These are phyloP conservation scores for Trichophyton mentagrophytes DNA, from an alignment of 2,329 filamentous ascomycete species.

Conservation along the genomic window DNA sequence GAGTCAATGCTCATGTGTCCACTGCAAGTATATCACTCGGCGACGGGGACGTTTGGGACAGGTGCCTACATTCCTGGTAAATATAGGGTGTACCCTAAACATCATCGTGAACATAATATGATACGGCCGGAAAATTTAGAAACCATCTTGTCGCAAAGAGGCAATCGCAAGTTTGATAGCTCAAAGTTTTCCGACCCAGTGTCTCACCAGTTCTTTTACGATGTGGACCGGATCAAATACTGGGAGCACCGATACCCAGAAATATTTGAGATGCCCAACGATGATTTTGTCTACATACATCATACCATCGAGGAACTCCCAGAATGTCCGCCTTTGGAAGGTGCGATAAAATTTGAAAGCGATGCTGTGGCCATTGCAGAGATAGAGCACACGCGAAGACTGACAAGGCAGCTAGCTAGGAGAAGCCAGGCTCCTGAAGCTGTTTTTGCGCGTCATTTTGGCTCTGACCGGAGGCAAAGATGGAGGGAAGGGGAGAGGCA, in stretches of 20 bases:
- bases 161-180: constrained; percentile 12
- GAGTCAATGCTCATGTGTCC: constrained; percentile 27
- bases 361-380: constrained; percentile 6
- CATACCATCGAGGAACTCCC: constrained; percentile 24
- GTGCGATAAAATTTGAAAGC: constrained; percentile 23
- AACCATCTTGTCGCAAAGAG: constrained; percentile 18
- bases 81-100: not conserved
- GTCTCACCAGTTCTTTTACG: constrained; percentile 19
- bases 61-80: constrained; percentile 5
- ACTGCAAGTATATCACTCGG: constrained; percentile 26
- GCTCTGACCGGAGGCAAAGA: not conserved
- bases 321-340: constrained; percentile 21
- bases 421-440: constrained; percentile 10
- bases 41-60: constrained; percentile 37
- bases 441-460: constrained; percentile 7
- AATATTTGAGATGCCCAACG: constrained; percentile 17
- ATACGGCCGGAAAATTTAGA: constrained; percentile 16
- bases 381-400: not conserved
- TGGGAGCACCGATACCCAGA: constrained; percentile 27
- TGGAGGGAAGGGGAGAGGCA: not conserved
- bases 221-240: constrained; percentile 22
- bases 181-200: constrained; percentile 17
- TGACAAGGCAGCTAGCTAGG: not conserved
- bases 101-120: not conserved
- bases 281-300: constrained; percentile 25